Percentiles rank a stretch among this genome's conserved stretches.
phyloP scores from a whole-genome alignment of 352 stramenopile species.

The Globisporangium okanoganense region DNA sequence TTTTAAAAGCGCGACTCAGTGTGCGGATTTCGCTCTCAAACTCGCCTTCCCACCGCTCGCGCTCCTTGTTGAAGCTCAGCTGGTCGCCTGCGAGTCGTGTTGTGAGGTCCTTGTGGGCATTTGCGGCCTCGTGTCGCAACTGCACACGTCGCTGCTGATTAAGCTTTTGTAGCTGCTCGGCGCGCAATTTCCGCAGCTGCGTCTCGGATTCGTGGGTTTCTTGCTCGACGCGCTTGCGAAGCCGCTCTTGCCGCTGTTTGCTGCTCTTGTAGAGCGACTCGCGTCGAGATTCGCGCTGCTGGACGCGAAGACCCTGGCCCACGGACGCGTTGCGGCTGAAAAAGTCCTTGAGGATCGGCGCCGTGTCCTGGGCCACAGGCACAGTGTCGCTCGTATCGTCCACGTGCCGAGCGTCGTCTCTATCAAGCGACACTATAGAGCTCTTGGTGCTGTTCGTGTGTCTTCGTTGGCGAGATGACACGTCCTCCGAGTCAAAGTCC shows the following conservation, averaged over 20 bases:
- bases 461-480: not conserved
- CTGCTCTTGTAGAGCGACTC: constrained; percentile 37
- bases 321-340: constrained; percentile 41
- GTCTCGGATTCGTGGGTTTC: constrained; percentile 21
- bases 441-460: not conserved
- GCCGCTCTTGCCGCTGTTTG: constrained; percentile 38
- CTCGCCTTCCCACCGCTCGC: constrained; percentile 44
- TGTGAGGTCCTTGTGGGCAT: constrained; percentile 22
- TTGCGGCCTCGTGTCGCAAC: constrained; percentile 31
- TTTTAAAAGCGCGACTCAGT: constrained; percentile 39
- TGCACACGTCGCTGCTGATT: constrained; percentile 34
- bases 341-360: constrained; percentile 59
- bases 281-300: constrained; percentile 36
- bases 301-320: constrained; percentile 33
- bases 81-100: constrained; percentile 19
- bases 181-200: constrained; percentile 21
- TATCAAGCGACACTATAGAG: not conserved
- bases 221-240: constrained; percentile 30
- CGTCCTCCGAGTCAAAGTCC: not conserved
- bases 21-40: constrained; percentile 48
- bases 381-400: not conserved
- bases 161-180: constrained; percentile 35
- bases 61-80: constrained; percentile 25
- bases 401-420: not conserved
- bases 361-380: constrained; percentile 17